phyloP scores from a whole-genome alignment of 2,329 filamentous ascomycete genomes.

The Fusarium armeniacum region DNA sequence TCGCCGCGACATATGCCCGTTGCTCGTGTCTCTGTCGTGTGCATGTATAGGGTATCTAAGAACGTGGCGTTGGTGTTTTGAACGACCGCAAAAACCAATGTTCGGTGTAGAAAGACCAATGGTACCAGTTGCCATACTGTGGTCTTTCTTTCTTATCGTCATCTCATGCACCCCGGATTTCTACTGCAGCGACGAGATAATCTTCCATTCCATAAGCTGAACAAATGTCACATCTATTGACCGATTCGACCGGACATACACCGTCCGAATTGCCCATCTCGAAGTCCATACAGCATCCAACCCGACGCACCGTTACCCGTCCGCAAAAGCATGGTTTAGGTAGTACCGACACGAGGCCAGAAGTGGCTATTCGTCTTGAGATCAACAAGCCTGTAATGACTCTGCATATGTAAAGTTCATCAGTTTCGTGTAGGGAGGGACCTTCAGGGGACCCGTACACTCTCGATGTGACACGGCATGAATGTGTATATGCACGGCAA shows the following conservation, averaged over 20 bases:
- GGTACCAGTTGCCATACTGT: background rate
- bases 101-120: background rate
- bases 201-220: background rate
- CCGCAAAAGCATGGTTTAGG: conserved; percentile 11
- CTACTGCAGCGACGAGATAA: background rate
- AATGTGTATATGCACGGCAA: conserved; percentile 16
- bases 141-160: background rate
- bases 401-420: conserved; percentile 15
- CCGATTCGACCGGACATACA: background rate
- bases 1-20: background rate
- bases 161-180: conserved; percentile 26
- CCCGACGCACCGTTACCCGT: conserved; percentile 6
- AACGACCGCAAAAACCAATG: no score
- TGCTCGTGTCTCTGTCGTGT: background rate
- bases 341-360: conserved; percentile 22
- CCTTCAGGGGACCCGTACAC: conserved; percentile 12
- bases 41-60: background rate
- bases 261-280: background rate
- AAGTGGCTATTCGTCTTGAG: conserved; percentile 7
- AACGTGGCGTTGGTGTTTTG: background rate
- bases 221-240: background rate
- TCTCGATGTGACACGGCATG: conserved; percentile 31
- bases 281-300: background rate
- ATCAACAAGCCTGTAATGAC: background rate
- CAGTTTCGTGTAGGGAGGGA: background rate